Evolutionary conservation across 768 basidiomycete species (phyloP), one percentile per base, ranked within the genome.

Genomic region (Termitomyces sp.): DNA sequence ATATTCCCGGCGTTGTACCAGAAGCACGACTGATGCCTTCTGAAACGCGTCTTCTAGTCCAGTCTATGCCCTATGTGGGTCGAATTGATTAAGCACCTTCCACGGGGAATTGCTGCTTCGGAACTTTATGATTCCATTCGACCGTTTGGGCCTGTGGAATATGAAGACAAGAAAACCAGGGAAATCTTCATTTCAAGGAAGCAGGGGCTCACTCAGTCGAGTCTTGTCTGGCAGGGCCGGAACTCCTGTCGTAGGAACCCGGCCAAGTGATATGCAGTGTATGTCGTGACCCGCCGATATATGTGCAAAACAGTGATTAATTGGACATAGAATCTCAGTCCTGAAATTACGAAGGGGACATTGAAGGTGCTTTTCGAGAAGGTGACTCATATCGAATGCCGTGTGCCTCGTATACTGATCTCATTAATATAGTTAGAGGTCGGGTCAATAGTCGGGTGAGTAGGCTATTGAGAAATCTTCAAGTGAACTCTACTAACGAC

Each of bases 131-230:
- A 54, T 41, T 15, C 14, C 45, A 24, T 47, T 34, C 14, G 53
- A 40, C 45, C 53, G 2, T 54, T 54, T 30, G 53, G 35, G 7
- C 45, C 26, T 26, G 32, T 54, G 8, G 45, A 47, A 46, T 47
- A 54, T 47, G 45, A 47, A 19, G 45, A 54, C 19, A 40, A 26
- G 45, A 24, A 37, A 47, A 35, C 5, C 30, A 46, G 38, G 45
- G 53, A 21, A 47, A 47, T 40, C 40, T 47, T n/a, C 45, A 54
- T 17, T 54, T 54, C 10, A 26, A 30, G n/a, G 21, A 54, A 45
- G 44, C 30, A 42, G 12, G 24, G 14, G 53, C 53, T 6, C 28
- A 53, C 17, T n/a, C n/a, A 30, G 30, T 43, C 9, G 41, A 52
- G n/a, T 42, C 26, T 43, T 30, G 26, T n/a, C 12, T 43, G 15